phyloP scores from a whole-genome alignment of 2,329 filamentous ascomycete species.

The Diaporthe sp. region DNA sequence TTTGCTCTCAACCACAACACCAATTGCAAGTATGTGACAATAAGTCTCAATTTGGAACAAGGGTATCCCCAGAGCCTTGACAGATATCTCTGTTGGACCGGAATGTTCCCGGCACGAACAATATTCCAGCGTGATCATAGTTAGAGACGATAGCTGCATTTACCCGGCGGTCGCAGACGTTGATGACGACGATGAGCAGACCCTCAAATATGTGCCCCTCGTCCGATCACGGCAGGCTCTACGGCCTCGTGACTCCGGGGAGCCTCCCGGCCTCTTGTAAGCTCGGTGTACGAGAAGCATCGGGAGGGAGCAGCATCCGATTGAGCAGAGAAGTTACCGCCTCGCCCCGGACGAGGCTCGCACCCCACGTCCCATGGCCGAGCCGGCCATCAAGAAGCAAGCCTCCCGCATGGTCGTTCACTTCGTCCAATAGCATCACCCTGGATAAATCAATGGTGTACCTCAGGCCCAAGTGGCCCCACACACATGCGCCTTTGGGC shows the following conservation, averaged over 20 bases:
- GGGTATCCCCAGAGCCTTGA: neutral
- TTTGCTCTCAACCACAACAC: neutral
- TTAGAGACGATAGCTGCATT: neutral
- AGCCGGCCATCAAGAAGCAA: conserved; percentile 1
- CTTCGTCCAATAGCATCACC: conserved; percentile 5
- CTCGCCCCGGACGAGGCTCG: neutral
- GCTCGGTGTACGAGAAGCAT: neutral
- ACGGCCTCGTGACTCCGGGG: neutral
- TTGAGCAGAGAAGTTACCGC: neutral
- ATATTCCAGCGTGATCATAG: neutral
- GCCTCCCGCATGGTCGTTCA: neutral
- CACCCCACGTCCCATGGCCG: neutral
- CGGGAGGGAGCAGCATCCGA: neutral
- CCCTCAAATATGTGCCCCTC: neutral
- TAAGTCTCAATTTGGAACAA: neutral
- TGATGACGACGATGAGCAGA: neutral
- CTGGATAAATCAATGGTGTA: conserved; percentile 31
- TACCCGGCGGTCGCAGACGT: conserved; percentile 5
- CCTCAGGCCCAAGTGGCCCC: neutral
- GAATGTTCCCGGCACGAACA: neutral
- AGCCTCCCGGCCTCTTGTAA: neutral
- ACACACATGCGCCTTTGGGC: neutral
- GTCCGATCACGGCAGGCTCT: neutral
- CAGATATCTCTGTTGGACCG: neutral
- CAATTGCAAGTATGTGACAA: neutral